A percentile compares a stretch with the other conserved stretches of the same genome.
phyloP scores from a whole-genome alignment of 1,139 yeast genomes.

The Saccharomyces hybrid region DNA sequence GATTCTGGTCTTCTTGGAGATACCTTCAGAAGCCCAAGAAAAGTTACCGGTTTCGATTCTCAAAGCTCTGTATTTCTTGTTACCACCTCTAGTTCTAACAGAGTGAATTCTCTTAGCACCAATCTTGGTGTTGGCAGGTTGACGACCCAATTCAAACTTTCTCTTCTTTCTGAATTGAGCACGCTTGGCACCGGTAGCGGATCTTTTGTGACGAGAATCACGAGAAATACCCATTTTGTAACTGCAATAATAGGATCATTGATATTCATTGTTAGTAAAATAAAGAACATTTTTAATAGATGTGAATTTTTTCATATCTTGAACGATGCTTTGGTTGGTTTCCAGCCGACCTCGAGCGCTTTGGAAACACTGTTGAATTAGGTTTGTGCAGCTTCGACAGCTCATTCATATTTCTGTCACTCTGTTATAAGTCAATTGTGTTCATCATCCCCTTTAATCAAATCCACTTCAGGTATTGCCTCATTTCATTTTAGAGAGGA shows the following conservation, averaged over 20 bases:
- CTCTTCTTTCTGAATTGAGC: slow-evolving; percentile 99
- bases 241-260: slow-evolving; percentile 7
- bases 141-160: slow-evolving; percentile 99
- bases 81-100: slow-evolving; percentile 99
- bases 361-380: not conserved
- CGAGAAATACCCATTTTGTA: slow-evolving; percentile 97
- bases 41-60: slow-evolving; percentile 99
- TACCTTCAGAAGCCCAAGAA: slow-evolving; percentile 99
- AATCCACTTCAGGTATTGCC: not conserved
- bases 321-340: not conserved
- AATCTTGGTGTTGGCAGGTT: slow-evolving; percentile 98
- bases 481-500: not conserved
- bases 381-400: too few species aligned
- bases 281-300: not conserved
- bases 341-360: too few species aligned
- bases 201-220: slow-evolving; percentile 99
- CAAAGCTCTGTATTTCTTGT: slow-evolving; percentile 99
- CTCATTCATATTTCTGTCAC: too few species aligned
- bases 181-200: slow-evolving; percentile 99
- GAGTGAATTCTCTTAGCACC: slow-evolving; percentile 98
- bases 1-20: slow-evolving; percentile 97
- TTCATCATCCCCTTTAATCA: not conserved
- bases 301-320: not conserved
- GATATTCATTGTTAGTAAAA: not conserved
- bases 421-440: too few species aligned